Evolutionary conservation across 345 rosid species (phyloP), one percentile per base, ranked within the genome.

Genomic region (Eutrema yunnanense): DNA sequence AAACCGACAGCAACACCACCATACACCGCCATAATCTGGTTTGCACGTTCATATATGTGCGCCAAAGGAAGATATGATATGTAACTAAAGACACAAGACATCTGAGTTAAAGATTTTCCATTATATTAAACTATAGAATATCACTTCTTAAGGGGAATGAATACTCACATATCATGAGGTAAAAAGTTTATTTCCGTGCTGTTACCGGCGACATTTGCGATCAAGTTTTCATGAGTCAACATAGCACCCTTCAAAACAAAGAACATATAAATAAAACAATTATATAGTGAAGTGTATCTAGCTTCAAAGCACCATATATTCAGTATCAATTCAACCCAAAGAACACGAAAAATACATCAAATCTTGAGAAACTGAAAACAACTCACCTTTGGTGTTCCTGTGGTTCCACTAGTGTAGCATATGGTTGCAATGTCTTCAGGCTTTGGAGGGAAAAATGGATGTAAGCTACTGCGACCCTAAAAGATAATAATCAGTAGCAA

Each of bases 371-470:
- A 27, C 40, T 32, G 34, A 12, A 47, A 37, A 69, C 37, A 56
- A 14, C 66, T 67, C 74, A 89, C 98, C 90, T 91, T 91, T 42
- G 98, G 98, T 65, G 90, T 86, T 75, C 98, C 98, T 26, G 98
- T 91, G 50, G 98, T 94, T 62, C 98, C 98, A 83, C 98, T 91
- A 14, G 98, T 93, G 76, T 91, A 93, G 91, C 97, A 93, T 70
- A 93, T 88, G 34, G 98, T 94, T 38, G 97, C 97, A 83, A 85
- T 56, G 84, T 89, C 91, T 62, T 85, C 91, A 59, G 96, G 92
- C 62, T 82, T 86, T 42, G 98, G 96, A 37, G 95, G 87, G 59
- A 56, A 80, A 76, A 86, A 85, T 41, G 95, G 86, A 48, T 78
- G 92, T 71, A 82, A 82, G 80, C 73, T 80, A 82, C 89, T 86